Percentiles rank a stretch among this genome's conserved stretches.
Evolutionary conservation across 1,284 basidiomycete genomes (phyloP).

Genomic region (Pulveroboletus ridleyi): DNA sequence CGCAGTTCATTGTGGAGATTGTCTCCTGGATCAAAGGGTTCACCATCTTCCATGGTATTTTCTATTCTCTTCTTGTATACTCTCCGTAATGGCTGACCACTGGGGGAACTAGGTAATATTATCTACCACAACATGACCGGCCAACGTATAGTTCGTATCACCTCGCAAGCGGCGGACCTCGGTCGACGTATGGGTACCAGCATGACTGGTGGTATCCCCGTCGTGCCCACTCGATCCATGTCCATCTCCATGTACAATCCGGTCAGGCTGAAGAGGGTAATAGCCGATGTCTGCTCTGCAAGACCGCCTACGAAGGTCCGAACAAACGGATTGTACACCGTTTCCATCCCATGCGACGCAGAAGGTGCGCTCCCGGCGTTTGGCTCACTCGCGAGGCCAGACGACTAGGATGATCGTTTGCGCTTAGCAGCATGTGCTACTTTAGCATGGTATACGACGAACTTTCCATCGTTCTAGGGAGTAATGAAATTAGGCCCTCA

Average conservation of each 20-base stretch:
- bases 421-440: slow-evolving; percentile 12
- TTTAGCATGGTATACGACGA: slow-evolving; percentile 21
- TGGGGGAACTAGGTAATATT: slow-evolving; percentile 7
- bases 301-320: slow-evolving; percentile 15
- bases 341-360: slow-evolving; percentile 19
- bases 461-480: slow-evolving; percentile 14
- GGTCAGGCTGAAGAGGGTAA: background rate
- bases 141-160: slow-evolving; percentile 16
- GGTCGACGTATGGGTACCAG: no score
- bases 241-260: no score
- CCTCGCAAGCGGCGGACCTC: slow-evolving; percentile 18
- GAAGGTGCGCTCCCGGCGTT: slow-evolving; percentile 20
- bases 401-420: slow-evolving; percentile 23
- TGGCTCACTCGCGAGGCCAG: slow-evolving; percentile 16
- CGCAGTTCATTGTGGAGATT: slow-evolving; percentile 6
- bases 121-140: slow-evolving; percentile 20
- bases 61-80: no score
- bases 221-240: slow-evolving; percentile 1
- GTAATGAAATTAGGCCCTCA: slow-evolving; percentile 2
- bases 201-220: slow-evolving; percentile 19
- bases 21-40: slow-evolving; percentile 3
- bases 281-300: slow-evolving; percentile 20
- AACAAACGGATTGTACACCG: slow-evolving; percentile 11
- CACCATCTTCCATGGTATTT: no score
- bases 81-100: background rate